Conservation (phyloP, 1,284 basidiomycete genomes). For the Trichosporon asahii region DNA sequence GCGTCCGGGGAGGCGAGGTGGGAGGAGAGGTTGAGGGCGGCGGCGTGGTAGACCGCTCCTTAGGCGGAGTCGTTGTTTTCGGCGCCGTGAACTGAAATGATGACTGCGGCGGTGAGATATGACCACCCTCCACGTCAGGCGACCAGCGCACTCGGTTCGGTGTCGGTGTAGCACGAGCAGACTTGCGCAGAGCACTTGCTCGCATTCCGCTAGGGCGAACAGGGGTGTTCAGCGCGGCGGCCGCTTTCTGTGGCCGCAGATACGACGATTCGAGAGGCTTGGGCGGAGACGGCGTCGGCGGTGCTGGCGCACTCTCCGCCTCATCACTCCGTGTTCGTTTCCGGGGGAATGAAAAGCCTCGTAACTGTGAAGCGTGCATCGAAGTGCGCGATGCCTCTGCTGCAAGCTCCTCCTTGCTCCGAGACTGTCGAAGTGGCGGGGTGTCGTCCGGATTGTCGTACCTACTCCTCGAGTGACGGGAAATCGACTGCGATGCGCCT, state of each 20-base stretch:
- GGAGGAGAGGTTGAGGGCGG: background rate
- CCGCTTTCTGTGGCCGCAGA: background rate
- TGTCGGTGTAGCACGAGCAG: background rate
- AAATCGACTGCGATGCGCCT: background rate
- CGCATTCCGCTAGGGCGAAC: background rate
- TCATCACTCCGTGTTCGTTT: background rate
- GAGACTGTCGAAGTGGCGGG: background rate
- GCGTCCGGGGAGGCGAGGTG: background rate
- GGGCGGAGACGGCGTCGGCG: background rate
- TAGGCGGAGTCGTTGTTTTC: background rate
- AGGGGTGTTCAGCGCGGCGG: background rate
- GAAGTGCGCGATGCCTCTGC: background rate
- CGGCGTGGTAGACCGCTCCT: background rate
- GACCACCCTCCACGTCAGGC: background rate
- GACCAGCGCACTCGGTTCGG: constrained; percentile 11
- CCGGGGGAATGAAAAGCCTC: background rate
- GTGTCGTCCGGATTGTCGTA: background rate
- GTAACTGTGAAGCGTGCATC: background rate
- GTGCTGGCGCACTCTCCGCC: background rate
- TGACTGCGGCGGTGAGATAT: background rate
- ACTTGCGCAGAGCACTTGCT: constrained; percentile 4
- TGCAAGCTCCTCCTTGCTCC: background rate
- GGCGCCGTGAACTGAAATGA: background rate
- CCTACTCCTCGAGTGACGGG: background rate
- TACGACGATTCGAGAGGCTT: background rate